Base-by-base conservation (phyloP, 2,329 filamentous ascomycete genomes). In the Pseudocercospora macadamiae region DNA sequence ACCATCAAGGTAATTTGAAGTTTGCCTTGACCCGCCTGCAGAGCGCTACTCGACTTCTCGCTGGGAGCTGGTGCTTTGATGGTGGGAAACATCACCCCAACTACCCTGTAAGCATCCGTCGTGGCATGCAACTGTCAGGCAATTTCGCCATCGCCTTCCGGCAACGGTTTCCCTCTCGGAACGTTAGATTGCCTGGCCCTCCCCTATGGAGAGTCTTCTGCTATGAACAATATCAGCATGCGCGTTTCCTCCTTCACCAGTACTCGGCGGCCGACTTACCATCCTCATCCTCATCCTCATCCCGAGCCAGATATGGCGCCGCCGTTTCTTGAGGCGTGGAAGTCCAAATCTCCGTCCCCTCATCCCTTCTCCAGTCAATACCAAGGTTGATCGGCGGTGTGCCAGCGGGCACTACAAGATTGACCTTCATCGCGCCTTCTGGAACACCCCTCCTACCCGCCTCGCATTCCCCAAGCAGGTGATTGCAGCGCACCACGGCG, bases 61-160 rank as follows among this genome's bases (percentile, higher is more conserved):
- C 62, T 91, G 88, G 87, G 77, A 82, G 77, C 82, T 82, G 82
- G 82, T 66, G 86, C 88, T 93, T 93, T 93, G 89, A 93, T 88
- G 88, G 86, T 85, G 86, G 91, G 89, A 82, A 63, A 93, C 88
- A 93, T 83, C 12, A 6, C 6, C 28, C 28, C 28, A 6, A 32
- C 12, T 32, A 32, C 12, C 28, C 28, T 32, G 6, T 32, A 6
- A 6, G 12, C 12, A 32, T 32, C 6, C 28, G 6, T 32, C 6
- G 28, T 32, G 6, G 28, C 36, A 39, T 16, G n/a, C n/a, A n/a
- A n/a, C n/a, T 39, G 7, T 18, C 36, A 39, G 36, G 16, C 36
- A 39, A n/a, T n/a, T n/a, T n/a, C 28, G 6, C 28, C 6, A 32
- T 7, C 6, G 12, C 28, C 28, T 12, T 14, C 10, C 12, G 37